Evolutionary conservation across 2,329 filamentous ascomycete genomes (phyloP), one percentile per base, ranked within the genome.

Genomic region (Diaporthe ilicicola): DNA sequence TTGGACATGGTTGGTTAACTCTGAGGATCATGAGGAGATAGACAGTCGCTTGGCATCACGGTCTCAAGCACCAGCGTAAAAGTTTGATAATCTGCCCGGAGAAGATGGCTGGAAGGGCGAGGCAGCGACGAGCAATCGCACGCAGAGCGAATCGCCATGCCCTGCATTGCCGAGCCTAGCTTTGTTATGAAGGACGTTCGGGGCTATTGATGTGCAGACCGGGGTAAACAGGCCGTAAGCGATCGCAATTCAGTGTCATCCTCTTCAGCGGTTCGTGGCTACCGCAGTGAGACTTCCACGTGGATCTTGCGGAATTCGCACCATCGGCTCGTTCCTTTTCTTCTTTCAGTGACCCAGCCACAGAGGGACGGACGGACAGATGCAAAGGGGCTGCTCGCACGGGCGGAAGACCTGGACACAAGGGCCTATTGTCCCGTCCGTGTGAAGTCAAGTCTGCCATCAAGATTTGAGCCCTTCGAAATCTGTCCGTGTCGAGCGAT

Each of bases 291-390:
- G 53, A 42, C 32, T 59, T 17, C 66, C 66, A 59, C 66, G 53
- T 68, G 66, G 66, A 29, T 27, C 42, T 59, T 24, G 42, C 66
- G 54, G 42, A 61, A 68, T 50, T 59, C 46, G 42, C 42, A 59
- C 42, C 65, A 50, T 59, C 66, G 66, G 66, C 66, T 68, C 53
- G 66, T 68, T 68, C 66, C 66, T 59, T 59, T 68, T 42, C 39
- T 37, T 59, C 39, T 9, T 32, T 29, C 46, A n/a, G 48, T 46
- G 42, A 53, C 53, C 27, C 10, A 66, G 39, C 62, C 62, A 48
- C 42, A 19, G 46, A 62, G 17, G 51, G 8, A 56, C 59, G 65
- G 65, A 56, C 29, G 44, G 37, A 46, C 65, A 37, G 54, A 59
- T 6, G 42, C 10, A 12, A 10, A 9, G 27, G 51, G 17, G 51